Base-by-base conservation (phyloP, 306 rosid genomes). In the Arachis stenosperma region DNA sequence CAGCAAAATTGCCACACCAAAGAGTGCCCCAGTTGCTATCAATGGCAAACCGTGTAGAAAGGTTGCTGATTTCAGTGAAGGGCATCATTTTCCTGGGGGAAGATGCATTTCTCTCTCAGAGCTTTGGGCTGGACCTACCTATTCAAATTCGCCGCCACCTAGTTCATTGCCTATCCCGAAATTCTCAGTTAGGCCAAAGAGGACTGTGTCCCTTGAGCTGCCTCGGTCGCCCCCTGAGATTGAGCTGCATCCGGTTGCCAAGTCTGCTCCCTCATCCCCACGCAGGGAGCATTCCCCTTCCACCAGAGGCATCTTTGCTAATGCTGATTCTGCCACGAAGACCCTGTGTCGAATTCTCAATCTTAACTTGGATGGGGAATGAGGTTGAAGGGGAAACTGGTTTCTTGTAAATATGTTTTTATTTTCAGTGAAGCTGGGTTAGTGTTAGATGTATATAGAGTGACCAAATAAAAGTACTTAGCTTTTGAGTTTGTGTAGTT, bases 111-210 rank as follows among this genome's bases (percentile, higher is more conserved):
- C 86, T 6, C 73, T 86, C 67, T 86, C 97, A 12, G 98, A 92
- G 74, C 96, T 84, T 33, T 92, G 98, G 98, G 98, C 98, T 50
- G 98, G 98, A 44, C 98, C 98, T 6, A 82, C 98, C 29, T 92
- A 92, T 76, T 92, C 98, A 0, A 90, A 92, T 84, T 92, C 98
- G 0, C 98, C 98, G 0, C 97, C 97, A 3, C 96, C 98, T 0
- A 92, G 93, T 67, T 92, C 98, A 0, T 72, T 92, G 81, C 98
- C 98, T 4, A 90, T 92, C 6, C 98, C 98, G 0, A 92, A 78
- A 17, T 90, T 92, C 75, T 87, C 91, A 9, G 75, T 84, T 7
- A 61, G 69, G 15, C 90, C 90, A 0, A 92, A 84, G 79, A 90
- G 94, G 71, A 84, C 90, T 9, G 88, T 90, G 54, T 88, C 96